Conservation (phyloP, 192 early-diverging fungal genomes). For the Coemansia sp. region DNA sequence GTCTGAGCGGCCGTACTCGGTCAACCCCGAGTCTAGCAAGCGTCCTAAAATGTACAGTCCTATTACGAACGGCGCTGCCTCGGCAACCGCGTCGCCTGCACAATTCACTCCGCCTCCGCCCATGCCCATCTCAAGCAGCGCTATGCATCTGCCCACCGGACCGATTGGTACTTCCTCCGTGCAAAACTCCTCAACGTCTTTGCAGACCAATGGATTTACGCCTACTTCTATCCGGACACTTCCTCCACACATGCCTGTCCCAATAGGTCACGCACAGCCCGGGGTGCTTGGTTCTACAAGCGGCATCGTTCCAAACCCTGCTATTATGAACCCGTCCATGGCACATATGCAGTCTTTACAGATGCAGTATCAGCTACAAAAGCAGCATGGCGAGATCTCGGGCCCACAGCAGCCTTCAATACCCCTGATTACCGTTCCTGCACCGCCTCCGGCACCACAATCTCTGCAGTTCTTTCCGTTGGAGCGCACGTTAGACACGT, state of each 20-base stretch:
- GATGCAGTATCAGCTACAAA: background rate
- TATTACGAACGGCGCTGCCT: slow-evolving; percentile 24
- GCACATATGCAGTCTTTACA: background rate
- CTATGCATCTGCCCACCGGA: slow-evolving; percentile 3
- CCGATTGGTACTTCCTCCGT: background rate
- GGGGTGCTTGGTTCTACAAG: slow-evolving; percentile 5
- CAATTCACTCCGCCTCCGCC: slow-evolving; percentile 34
- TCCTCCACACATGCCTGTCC: slow-evolving; percentile 1
- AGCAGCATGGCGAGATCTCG: background rate
- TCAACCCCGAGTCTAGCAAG: slow-evolving; percentile 28
- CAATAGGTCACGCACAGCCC: background rate
- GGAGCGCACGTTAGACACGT: slow-evolving; percentile 69
- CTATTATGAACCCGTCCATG: background rate
- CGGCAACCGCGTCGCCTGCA: slow-evolving; percentile 31
- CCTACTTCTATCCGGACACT: slow-evolving; percentile 4
- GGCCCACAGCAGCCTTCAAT: slow-evolving; percentile 9
- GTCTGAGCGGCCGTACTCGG: slow-evolving; percentile 33
- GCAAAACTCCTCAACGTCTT: slow-evolving; percentile 3
- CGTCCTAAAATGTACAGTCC: slow-evolving; percentile 38
- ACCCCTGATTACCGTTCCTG: slow-evolving; percentile 21
- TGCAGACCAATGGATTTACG: slow-evolving; percentile 17
- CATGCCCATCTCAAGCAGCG: slow-evolving; percentile 9
- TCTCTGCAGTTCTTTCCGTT: slow-evolving; percentile 44
- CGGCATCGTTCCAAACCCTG: slow-evolving; percentile 6
- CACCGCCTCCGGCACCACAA: slow-evolving; percentile 25